phyloP scores from a whole-genome alignment of 225 moss, liverwort and hornwort genomes.

The Pseudisothecium myosuroides region DNA sequence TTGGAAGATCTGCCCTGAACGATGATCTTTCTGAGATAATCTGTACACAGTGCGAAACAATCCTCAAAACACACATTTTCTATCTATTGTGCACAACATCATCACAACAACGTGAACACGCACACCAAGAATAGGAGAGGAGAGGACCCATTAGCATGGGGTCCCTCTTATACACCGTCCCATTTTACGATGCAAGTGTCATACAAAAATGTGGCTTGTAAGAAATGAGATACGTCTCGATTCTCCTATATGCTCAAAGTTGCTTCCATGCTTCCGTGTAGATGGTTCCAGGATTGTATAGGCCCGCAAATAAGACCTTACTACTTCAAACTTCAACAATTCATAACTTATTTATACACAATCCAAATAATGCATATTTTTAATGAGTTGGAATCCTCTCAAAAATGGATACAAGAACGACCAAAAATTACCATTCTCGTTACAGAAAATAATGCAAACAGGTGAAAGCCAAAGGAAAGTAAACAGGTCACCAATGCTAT shows the following conservation, averaged over 20 bases:
- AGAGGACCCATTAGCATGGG: background rate
- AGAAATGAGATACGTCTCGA: background rate
- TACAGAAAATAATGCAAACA: background rate
- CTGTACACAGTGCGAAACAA: conserved; percentile 6
- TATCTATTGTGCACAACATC: no score
- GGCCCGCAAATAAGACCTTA: background rate
- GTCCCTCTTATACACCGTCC: background rate
- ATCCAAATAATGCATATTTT: background rate
- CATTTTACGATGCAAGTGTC: background rate
- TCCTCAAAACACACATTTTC: background rate
- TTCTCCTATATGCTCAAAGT: no score
- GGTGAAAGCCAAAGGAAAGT: background rate
- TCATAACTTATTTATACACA: no score
- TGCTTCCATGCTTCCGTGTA: background rate
- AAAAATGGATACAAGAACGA: background rate
- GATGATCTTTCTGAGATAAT: conserved; percentile 93
- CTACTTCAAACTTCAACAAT: background rate
- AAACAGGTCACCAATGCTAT: background rate
- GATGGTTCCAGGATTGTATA: background rate
- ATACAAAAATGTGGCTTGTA: background rate
- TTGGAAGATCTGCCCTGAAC: conserved; percentile 98
- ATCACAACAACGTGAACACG: no score
- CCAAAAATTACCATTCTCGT: background rate
- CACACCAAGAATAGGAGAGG: background rate
- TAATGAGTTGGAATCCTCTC: background rate